Evolutionary conservation across 73 alveolate species (phyloP).

Genomic region (Uronychia binucleata): DNA sequence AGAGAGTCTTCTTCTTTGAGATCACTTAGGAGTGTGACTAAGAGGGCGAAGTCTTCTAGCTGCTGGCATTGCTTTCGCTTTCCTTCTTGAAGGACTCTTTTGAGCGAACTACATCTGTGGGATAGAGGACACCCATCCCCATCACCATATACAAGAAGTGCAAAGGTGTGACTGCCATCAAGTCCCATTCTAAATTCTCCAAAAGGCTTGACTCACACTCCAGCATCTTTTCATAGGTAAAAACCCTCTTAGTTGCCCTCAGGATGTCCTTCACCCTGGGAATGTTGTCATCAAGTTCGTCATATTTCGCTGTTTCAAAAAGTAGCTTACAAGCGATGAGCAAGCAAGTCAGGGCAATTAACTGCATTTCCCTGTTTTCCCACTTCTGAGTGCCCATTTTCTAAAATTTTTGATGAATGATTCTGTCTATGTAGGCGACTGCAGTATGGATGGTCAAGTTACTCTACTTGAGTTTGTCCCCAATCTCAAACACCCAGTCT

Average conservation of each 20-base stretch:
- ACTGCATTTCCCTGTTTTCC: neutral
- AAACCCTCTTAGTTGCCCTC: conserved; percentile 4
- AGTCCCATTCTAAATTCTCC: conserved; percentile 37
- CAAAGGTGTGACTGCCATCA: conserved; percentile 38
- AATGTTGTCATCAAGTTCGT: conserved; percentile 54
- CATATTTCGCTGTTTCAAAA: conserved; percentile 41
- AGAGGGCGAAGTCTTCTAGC: neutral
- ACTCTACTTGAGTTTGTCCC: conserved; percentile 12
- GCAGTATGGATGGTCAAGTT: conserved; percentile 53
- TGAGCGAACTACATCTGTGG: neutral
- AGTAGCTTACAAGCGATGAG: conserved; percentile 4
- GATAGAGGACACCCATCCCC: conserved; percentile 4
- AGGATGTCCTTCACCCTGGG: conserved; percentile 43
- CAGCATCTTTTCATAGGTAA: conserved; percentile 19
- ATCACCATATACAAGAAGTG: conserved; percentile 26
- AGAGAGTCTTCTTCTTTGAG: neutral
- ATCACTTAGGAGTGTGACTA: neutral
- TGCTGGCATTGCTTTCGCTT: neutral
- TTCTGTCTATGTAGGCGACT: conserved; percentile 39
- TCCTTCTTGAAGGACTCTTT: neutral
- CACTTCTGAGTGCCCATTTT: conserved; percentile 10
- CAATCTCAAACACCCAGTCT: conserved; percentile 29
- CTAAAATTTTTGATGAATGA: too few relatives aligned
- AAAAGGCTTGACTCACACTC: conserved; percentile 20
- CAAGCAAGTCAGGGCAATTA: conserved; percentile 6